These are phyloP conservation scores for Aureobasidium sp. DNA, from an alignment of 2,329 filamentous ascomycete species.

Conservation along the genomic window DNA sequence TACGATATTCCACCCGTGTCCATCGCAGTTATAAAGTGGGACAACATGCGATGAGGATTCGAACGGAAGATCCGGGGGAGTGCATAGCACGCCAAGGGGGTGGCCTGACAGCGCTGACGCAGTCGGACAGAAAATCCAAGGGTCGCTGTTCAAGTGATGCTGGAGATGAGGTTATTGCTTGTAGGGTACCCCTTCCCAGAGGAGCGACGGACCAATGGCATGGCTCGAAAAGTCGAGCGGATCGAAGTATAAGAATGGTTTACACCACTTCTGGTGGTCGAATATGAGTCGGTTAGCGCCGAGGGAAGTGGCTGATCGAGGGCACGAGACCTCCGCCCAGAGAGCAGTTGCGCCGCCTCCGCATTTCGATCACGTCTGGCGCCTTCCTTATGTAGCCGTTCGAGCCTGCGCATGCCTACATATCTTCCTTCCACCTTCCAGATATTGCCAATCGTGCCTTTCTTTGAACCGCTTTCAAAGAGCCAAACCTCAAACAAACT, in stretches of 20 bases:
- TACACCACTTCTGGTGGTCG: background rate
- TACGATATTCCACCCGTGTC: background rate
- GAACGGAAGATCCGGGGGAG: background rate
- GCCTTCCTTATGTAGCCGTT: background rate
- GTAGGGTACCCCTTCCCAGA: background rate
- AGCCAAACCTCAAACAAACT: background rate
- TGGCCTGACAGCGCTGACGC: slow-evolving; percentile 10
- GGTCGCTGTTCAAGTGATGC: background rate
- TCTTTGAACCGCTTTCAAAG: background rate
- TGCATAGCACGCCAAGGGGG: background rate
- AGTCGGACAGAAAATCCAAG: background rate
- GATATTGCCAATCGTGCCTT: too few species aligned
- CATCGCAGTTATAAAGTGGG: background rate
- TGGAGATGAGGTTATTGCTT: background rate
- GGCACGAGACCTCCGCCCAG: slow-evolving; percentile 9
- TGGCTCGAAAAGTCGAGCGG: background rate
- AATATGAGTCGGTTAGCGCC: slow-evolving; percentile 1
- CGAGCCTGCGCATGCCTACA: background rate
- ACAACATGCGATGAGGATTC: background rate
- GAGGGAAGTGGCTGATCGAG: slow-evolving; percentile 6
- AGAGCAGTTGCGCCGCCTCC: slow-evolving; percentile 3
- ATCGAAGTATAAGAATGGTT: background rate
- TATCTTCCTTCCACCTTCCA: background rate
- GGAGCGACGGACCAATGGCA: background rate
- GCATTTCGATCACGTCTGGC: slow-evolving; percentile 10